phyloP scores from a whole-genome alignment of 192 early-diverging fungal genomes.

The Linnemannia hyalina region DNA sequence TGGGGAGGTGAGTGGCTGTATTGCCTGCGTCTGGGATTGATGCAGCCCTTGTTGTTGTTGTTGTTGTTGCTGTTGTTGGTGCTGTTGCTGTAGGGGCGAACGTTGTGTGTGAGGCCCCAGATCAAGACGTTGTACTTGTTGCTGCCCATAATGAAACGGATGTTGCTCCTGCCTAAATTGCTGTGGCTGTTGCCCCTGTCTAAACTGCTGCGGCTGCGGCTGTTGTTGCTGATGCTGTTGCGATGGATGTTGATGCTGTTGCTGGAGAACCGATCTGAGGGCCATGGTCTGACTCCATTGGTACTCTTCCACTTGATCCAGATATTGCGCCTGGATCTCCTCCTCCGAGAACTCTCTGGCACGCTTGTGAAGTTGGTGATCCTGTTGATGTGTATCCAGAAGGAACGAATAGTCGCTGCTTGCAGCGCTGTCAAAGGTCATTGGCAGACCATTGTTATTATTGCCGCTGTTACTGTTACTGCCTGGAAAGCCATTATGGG shows the following conservation, averaged over 20 bases:
- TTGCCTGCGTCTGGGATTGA: neutral
- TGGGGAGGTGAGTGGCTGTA: neutral
- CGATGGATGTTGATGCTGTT: slow-evolving; percentile 18
- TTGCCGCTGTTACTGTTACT: neutral
- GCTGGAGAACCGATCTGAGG: slow-evolving; percentile 31
- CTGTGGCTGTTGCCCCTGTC: slow-evolving; percentile 7
- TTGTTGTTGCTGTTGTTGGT: slow-evolving; percentile 7
- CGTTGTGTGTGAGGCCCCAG: slow-evolving; percentile 14
- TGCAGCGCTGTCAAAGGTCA: neutral
- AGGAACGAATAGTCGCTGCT: slow-evolving; percentile 15
- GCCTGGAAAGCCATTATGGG: neutral
- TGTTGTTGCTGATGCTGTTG: slow-evolving; percentile 22
- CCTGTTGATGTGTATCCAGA: neutral
- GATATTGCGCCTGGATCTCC: slow-evolving; percentile 36
- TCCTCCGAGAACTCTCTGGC: slow-evolving; percentile 36
- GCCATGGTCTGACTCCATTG: slow-evolving; percentile 50
- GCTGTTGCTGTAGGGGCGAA: slow-evolving; percentile 7
- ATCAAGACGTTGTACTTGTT: slow-evolving; percentile 12
- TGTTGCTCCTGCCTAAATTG: neutral
- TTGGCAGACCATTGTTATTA: neutral
- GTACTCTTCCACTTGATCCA: slow-evolving; percentile 50
- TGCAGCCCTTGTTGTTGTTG: slow-evolving; percentile 11
- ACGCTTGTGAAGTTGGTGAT: slow-evolving; percentile 22
- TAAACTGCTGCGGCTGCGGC: slow-evolving; percentile 6
- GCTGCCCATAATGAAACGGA: neutral